These are phyloP conservation scores for Oryza longistaminata DNA, from an alignment of 176 grass and related monocot species.

Conservation along the genomic window DNA sequence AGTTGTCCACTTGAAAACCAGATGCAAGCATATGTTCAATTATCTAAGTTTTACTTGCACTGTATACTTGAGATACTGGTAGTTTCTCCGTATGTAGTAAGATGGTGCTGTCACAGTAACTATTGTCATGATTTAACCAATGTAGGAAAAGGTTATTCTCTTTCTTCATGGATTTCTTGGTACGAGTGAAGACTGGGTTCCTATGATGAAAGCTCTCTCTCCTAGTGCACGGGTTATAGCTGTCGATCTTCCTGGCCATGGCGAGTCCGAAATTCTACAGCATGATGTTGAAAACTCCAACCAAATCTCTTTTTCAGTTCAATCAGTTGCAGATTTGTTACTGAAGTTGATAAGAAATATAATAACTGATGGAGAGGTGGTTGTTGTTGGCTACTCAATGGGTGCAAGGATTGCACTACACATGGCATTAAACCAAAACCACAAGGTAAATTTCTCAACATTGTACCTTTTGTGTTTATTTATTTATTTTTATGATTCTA, in stretches of 20 bases:
- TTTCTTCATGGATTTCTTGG: constrained; percentile 99
- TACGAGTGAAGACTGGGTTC: constrained; percentile 80
- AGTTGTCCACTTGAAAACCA: neutral
- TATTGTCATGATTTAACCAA: constrained; percentile 30
- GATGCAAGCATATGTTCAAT: neutral
- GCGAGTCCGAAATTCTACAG: constrained; percentile 55
- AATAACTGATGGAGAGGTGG: constrained; percentile 58
- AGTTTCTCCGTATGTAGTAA: neutral
- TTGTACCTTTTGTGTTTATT: constrained; percentile 14
- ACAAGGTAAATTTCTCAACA: constrained; percentile 58
- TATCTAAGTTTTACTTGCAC: neutral
- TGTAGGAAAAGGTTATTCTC: constrained; percentile 75
- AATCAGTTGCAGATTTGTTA: constrained; percentile 67
- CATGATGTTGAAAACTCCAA: constrained; percentile 40
- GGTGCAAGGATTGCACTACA: constrained; percentile 93
- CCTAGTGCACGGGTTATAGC: constrained; percentile 54
- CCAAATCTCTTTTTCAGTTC: constrained; percentile 46
- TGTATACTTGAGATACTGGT: constrained; percentile 20
- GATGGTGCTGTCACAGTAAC: constrained; percentile 9
- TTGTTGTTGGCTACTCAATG: constrained; percentile 93
- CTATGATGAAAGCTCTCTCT: constrained; percentile 77
- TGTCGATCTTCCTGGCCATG: constrained; percentile 91
- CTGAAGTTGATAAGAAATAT: constrained; percentile 65
- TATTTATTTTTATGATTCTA: constrained; percentile 30
- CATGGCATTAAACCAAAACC: constrained; percentile 73